Percentiles rank a stretch among this genome's conserved stretches.
Conservation (phyloP, 1,284 basidiomycete genomes). For the Pseudozyma hubeiensis region DNA sequence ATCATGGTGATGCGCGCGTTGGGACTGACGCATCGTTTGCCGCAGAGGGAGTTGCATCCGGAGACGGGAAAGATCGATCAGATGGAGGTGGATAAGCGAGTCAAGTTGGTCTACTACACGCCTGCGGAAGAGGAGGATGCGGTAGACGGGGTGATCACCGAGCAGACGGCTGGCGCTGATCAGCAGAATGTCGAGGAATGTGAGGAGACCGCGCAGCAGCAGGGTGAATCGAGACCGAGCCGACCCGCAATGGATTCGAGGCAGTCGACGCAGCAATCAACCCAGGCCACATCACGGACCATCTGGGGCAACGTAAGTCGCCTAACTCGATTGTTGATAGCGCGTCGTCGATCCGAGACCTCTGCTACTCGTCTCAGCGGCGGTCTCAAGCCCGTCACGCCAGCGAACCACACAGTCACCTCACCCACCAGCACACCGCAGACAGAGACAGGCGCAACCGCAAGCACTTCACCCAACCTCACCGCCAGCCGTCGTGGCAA, state of each 20-base stretch:
- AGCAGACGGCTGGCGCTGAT: background rate
- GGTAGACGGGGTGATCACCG: background rate
- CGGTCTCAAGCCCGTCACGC: background rate
- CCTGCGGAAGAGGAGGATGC: slow-evolving; percentile 46
- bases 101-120: slow-evolving; percentile 54
- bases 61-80: slow-evolving; percentile 57
- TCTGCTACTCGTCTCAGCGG: background rate
- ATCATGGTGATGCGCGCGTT: slow-evolving; percentile 53
- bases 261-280: slow-evolving; percentile 17
- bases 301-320: slow-evolving; percentile 17
- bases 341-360: slow-evolving; percentile 16
- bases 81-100: slow-evolving; percentile 49
- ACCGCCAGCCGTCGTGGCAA: background rate
- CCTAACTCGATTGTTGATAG: slow-evolving; percentile 19
- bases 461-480: background rate
- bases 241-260: slow-evolving; percentile 26
- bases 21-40: slow-evolving; percentile 41
- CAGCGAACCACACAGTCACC: background rate
- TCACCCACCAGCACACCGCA: background rate
- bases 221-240: background rate
- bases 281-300: slow-evolving; percentile 5
- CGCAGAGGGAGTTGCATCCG: slow-evolving; percentile 45
- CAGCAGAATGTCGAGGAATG: background rate
- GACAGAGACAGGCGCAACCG: background rate
- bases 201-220: background rate